Evolutionary conservation across 2,329 filamentous ascomycete genomes (phyloP).

Genomic region (Chaetomiaceae sp.): DNA sequence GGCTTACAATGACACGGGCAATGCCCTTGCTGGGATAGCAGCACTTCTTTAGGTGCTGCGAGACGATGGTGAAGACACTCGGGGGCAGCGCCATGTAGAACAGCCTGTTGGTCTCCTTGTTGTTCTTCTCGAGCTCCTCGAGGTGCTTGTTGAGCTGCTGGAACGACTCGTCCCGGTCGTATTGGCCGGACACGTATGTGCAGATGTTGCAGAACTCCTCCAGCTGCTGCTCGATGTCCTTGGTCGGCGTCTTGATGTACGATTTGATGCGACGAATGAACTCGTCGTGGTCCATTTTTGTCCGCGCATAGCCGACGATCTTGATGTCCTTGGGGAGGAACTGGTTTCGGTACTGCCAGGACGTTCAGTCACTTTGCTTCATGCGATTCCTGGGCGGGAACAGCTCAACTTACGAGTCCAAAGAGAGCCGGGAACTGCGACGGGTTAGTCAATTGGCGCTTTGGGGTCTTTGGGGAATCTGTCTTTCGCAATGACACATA

Average conservation of each 20-base stretch:
- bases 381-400: background rate
- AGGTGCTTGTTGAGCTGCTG: conserved; percentile 78
- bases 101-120: conserved; percentile 79
- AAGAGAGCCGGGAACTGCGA: conserved; percentile 90
- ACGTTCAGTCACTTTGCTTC: conserved; percentile 19
- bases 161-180: conserved; percentile 96
- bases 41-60: conserved; percentile 93
- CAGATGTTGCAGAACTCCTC: conserved; percentile 84
- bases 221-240: conserved; percentile 93
- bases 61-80: conserved; percentile 96
- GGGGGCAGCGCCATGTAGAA: conserved; percentile 99
- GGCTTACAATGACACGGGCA: conserved; percentile 82
- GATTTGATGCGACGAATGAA: conserved; percentile 92
- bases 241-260: conserved; percentile 98
- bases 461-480: conserved; percentile 21
- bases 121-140: conserved; percentile 75
- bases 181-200: conserved; percentile 94
- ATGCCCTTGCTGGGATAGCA: conserved; percentile 91
- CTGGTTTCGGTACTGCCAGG: conserved; percentile 84
- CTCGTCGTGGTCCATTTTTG: conserved; percentile 98
- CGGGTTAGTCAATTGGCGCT: conserved; percentile 29
- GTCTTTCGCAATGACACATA: conserved; percentile 36
- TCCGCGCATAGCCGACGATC: conserved; percentile 98
- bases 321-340: conserved; percentile 95
- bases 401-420: conserved; percentile 69